Percentiles rank a stretch among this genome's conserved stretches.
These are phyloP conservation scores for Fusarium sp. DNA, from an alignment of 2,329 filamentous ascomycete genomes.

Conservation along the genomic window DNA sequence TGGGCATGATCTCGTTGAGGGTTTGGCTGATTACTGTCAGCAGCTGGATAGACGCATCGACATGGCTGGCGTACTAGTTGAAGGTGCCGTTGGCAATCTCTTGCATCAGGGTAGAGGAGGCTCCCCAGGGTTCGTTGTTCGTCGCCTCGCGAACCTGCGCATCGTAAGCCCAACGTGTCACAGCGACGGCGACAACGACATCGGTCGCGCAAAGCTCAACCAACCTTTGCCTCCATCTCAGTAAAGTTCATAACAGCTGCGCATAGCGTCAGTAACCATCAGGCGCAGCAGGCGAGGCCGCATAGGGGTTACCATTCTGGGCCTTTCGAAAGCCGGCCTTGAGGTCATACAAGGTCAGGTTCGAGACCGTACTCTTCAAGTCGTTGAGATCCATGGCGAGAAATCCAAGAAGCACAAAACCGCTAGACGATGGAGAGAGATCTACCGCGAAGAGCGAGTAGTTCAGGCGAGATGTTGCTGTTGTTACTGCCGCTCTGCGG, in stretches of 20 bases:
- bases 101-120: slow-evolving; percentile 85
- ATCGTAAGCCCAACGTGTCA: slow-evolving; percentile 28
- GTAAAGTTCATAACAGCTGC: slow-evolving; percentile 97
- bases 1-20: slow-evolving; percentile 99
- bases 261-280: slow-evolving; percentile 43
- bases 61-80: slow-evolving; percentile 77
- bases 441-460: slow-evolving; percentile 8
- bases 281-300: slow-evolving; percentile 15
- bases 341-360: slow-evolving; percentile 91
- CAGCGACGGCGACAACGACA: slow-evolving; percentile 7
- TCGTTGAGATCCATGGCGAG: slow-evolving; percentile 81
- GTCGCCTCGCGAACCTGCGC: slow-evolving; percentile 90
- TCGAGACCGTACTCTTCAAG: slow-evolving; percentile 85
- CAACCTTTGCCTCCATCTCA: slow-evolving; percentile 81
- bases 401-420: slow-evolving; percentile 30
- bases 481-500: slow-evolving; percentile 19
- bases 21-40: slow-evolving; percentile 71
- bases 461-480: slow-evolving; percentile 19
- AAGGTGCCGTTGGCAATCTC: slow-evolving; percentile 98
- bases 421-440: neutral
- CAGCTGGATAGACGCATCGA: slow-evolving; percentile 2
- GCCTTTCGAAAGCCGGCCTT: slow-evolving; percentile 95
- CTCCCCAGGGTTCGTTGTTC: slow-evolving; percentile 98
- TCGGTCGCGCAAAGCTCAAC: slow-evolving; percentile 26
- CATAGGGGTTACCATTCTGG: slow-evolving; percentile 77